Conservation (phyloP, 352 stramenopile species). For the Salisapilia sapeloensis region DNA sequence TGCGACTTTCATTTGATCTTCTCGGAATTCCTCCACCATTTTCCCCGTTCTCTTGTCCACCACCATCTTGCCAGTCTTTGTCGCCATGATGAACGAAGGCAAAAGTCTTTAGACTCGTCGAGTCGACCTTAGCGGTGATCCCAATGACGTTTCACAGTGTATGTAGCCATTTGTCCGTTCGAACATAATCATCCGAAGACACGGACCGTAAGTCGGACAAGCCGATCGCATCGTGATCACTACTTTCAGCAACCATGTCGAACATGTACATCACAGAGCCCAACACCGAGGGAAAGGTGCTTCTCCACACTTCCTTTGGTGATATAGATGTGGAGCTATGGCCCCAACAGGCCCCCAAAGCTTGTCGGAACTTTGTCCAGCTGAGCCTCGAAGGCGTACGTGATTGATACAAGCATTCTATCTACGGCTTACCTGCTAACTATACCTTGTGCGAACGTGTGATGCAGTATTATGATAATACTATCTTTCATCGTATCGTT, state of each 20-base stretch:
- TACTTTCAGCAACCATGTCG: slow-evolving; percentile 79
- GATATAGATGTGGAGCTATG: slow-evolving; percentile 95
- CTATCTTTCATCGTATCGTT: slow-evolving; percentile 92
- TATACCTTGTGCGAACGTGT: not conserved
- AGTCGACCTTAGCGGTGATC: too few species aligned
- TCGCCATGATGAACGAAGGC: slow-evolving; percentile 46
- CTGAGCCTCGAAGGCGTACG: slow-evolving; percentile 72
- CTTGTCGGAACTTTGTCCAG: slow-evolving; percentile 88
- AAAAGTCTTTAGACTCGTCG: too few species aligned
- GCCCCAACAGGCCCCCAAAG: slow-evolving; percentile 91
- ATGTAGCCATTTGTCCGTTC: too few species aligned
- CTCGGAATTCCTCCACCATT: slow-evolving; percentile 46
- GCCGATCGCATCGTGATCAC: too few species aligned
- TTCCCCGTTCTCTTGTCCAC: slow-evolving; percentile 30
- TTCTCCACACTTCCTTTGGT: slow-evolving; percentile 94
- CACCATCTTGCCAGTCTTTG: slow-evolving; percentile 29
- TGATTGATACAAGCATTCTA: slow-evolving; percentile 3
- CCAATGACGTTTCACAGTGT: too few species aligned
- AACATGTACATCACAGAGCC: slow-evolving; percentile 96
- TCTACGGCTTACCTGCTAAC: not conserved
- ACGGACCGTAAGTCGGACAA: too few species aligned
- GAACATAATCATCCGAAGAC: too few species aligned
- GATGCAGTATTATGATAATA: slow-evolving; percentile 88
- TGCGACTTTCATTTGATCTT: slow-evolving; percentile 47
- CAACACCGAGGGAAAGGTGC: slow-evolving; percentile 88